phyloP scores from a whole-genome alignment of 257 asterid genomes.

The Gentiana dahurica region DNA sequence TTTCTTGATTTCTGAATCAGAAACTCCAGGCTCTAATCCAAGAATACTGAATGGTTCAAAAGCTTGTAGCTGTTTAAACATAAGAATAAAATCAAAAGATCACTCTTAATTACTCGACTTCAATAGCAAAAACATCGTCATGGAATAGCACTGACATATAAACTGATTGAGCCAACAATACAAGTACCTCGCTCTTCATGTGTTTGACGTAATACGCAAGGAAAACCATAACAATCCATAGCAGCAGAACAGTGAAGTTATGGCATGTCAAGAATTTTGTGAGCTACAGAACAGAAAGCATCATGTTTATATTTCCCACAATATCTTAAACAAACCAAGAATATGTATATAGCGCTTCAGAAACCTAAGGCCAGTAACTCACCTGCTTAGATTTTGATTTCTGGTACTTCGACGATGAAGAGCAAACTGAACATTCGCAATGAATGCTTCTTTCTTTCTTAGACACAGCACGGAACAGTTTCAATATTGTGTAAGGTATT shows the following conservation, averaged over 20 bases:
- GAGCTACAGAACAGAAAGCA: conserved; percentile 30
- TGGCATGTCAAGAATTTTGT: conserved; percentile 58
- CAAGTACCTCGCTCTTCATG: conserved; percentile 65
- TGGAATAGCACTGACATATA: not conserved
- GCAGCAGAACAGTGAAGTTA: conserved; percentile 63
- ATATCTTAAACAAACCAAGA: conserved; percentile 5
- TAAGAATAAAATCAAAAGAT: not conserved
- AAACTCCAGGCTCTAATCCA: conserved; percentile 83
- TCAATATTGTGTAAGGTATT: conserved; percentile 75
- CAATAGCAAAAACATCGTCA: no score
- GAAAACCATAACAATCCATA: conserved; percentile 63
- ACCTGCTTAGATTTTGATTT: conserved; percentile 53
- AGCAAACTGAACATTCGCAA: conserved; percentile 78
- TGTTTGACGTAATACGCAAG: conserved; percentile 61
- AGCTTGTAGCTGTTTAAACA: conserved; percentile 50
- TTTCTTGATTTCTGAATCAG: conserved; percentile 80
- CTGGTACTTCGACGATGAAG: conserved; percentile 63
- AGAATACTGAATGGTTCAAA: conserved; percentile 93
- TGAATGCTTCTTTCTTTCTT: conserved; percentile 55
- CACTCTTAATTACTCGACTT: not conserved
- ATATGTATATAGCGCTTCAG: conserved; percentile 2
- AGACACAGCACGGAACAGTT: conserved; percentile 55
- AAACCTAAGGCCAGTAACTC: not conserved
- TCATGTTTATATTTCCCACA: conserved; percentile 4
- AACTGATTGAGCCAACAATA: conserved; percentile 5